These are phyloP conservation scores for Pyrenophora seminiperda DNA, from an alignment of 2,329 filamentous ascomycete species.

Conservation along the genomic window DNA sequence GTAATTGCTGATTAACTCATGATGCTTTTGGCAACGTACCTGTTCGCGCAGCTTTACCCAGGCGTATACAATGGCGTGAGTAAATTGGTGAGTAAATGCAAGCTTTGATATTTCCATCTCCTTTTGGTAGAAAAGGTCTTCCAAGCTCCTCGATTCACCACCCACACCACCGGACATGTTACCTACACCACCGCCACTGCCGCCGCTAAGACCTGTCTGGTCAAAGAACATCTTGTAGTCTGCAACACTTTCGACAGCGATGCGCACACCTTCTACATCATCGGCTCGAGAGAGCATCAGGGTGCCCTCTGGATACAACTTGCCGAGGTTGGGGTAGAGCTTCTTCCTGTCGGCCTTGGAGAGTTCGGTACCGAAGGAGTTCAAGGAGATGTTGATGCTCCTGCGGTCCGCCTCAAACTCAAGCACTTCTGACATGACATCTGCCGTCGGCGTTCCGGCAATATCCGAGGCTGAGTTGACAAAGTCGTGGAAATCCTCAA, in stretches of 20 bases:
- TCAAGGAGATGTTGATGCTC: conserved; percentile 98
- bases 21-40: conserved; percentile 60
- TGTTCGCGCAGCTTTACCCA: conserved; percentile 98
- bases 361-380: conserved; percentile 96
- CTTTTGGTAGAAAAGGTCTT: conserved; percentile 98
- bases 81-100: conserved; percentile 95
- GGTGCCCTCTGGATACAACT: conserved; percentile 90
- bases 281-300: conserved; percentile 94
- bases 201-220: conserved; percentile 78
- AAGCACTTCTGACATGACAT: conserved; percentile 94
- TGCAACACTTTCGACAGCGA: conserved; percentile 88
- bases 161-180: conserved; percentile 84
- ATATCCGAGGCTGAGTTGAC: conserved; percentile 89
- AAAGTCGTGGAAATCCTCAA: conserved; percentile 96
- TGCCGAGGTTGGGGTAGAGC: conserved; percentile 90
- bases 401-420: conserved; percentile 96
- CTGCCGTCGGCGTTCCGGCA: conserved; percentile 83
- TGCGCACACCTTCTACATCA: conserved; percentile 88
- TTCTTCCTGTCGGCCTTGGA: conserved; percentile 93
- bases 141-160: conserved; percentile 83
- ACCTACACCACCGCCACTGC: conserved; percentile 73
- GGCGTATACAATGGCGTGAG: conserved; percentile 90
- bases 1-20: not conserved
- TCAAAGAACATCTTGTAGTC: conserved; percentile 98
- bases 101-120: conserved; percentile 98